Base-by-base conservation (phyloP, 2,329 filamentous ascomycete genomes). In the Fusarium dlaminii region DNA sequence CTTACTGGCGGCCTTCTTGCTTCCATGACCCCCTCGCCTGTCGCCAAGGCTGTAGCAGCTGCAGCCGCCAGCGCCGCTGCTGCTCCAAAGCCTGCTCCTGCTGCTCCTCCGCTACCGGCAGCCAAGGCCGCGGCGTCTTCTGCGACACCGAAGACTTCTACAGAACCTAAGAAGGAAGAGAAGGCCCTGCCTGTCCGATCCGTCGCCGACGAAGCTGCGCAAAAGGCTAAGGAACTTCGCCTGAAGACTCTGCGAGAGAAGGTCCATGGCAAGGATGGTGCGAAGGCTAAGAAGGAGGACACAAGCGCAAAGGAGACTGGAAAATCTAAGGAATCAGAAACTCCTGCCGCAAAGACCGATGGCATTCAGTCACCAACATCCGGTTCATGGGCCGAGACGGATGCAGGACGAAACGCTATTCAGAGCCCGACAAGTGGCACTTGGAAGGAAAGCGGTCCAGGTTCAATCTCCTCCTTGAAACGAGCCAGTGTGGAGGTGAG, bases 151-250 rank as follows among this genome's bases (percentile, higher is more conserved):
- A 71, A 75, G 51, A 24, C 75, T 27, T 49, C 66, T n/a, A 54
- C 73, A 49, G 65, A 72, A 27, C 32, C 73, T 43, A 75, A 79
- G 65, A 70, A 77, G 55, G 77, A 75, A 78, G 68, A 81, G 68
- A 78, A 77, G 59, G 65, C 79, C 15, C 77, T 88, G 18, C 86
- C 88, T 4, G 81, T 89, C 55, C 84, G 85, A 72, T 88, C 86
- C 77, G 85, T 90, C 57, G 90, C 89, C 46, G 87, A 93, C 77
- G 92, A 94, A 80, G 90, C 88, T 55, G 90, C 90, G 1, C 83
- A 87, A 76, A 91, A 89, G 81, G 90, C 90, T 56, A 91, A 91
- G 82, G 86, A 90, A 75, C 83, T 87, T 74, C 86, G 86, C 63
- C 84, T 90, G 70, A 85, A 89, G 71, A 84, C 80, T 75, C 80